A percentile compares a stretch with the other conserved stretches of the same genome.
These are phyloP conservation scores for Codiaeum variegatum DNA, from an alignment of 441 rosid species.

Conservation along the genomic window DNA sequence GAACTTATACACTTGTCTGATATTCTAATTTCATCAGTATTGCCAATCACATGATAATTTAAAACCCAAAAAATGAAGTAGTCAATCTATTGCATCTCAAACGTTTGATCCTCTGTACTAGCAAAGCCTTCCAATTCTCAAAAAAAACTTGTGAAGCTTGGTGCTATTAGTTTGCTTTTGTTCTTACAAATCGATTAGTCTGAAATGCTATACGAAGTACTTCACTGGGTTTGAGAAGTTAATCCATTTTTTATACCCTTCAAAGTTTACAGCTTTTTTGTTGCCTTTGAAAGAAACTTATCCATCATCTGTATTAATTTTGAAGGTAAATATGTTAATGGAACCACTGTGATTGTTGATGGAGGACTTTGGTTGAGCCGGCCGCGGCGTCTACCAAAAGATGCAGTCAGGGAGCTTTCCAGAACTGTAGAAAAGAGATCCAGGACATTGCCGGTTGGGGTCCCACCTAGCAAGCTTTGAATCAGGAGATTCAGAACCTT, in stretches of 20 bases:
- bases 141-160: too few species aligned
- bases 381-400: constrained; percentile 64
- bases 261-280: background rate
- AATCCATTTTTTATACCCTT: too few species aligned
- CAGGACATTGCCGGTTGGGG: constrained; percentile 51
- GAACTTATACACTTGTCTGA: background rate
- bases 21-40: background rate
- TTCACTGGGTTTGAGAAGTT: background rate
- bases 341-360: constrained; percentile 59
- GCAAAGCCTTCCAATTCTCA: too few species aligned
- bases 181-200: background rate
- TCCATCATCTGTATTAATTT: background rate
- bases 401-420: constrained; percentile 66
- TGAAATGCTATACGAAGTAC: background rate
- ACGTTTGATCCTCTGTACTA: too few species aligned
- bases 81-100: background rate
- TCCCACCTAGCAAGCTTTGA: constrained; percentile 65
- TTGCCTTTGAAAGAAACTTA: background rate
- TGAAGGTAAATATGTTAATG: constrained; percentile 74
- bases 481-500: background rate
- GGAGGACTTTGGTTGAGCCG: constrained; percentile 73
- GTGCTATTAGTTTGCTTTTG: too few species aligned
- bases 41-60: background rate
- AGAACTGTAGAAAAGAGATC: constrained; percentile 72
- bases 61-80: background rate